Evolutionary conservation across 2,329 filamentous ascomycete genomes (phyloP).

Genomic region (Cordyceps javanica): DNA sequence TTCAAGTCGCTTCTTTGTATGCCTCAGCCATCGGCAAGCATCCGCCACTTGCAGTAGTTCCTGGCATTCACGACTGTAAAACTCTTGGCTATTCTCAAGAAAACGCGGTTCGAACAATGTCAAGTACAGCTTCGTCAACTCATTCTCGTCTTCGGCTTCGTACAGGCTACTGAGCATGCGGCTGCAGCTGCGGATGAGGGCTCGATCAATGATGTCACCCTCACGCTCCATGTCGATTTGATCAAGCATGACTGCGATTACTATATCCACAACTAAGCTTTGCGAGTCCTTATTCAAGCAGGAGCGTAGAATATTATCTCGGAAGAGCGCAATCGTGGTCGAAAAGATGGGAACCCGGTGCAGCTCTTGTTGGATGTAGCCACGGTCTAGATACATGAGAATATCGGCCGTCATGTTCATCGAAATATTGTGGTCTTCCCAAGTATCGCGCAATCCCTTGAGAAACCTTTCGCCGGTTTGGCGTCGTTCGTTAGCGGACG

Average conservation of each 20-base stretch:
- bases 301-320: slow-evolving; percentile 73
- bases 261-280: slow-evolving; percentile 60
- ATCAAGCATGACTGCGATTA: slow-evolving; percentile 79
- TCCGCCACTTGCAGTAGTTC: slow-evolving; percentile 70
- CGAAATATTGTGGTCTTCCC: slow-evolving; percentile 83
- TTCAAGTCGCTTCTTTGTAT: slow-evolving; percentile 64
- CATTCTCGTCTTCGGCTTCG: slow-evolving; percentile 70
- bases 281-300: slow-evolving; percentile 39
- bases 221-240: slow-evolving; percentile 89
- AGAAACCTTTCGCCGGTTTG: slow-evolving; percentile 80
- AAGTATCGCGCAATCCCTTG: slow-evolving; percentile 66
- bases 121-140: slow-evolving; percentile 75
- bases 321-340: slow-evolving; percentile 79
- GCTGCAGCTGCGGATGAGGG: slow-evolving; percentile 73
- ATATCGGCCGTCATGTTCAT: slow-evolving; percentile 98
- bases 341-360: slow-evolving; percentile 74
- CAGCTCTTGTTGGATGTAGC: slow-evolving; percentile 61
- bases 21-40: slow-evolving; percentile 73
- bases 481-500: slow-evolving; percentile 71
- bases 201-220: slow-evolving; percentile 81
- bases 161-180: slow-evolving; percentile 89
- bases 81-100: slow-evolving; percentile 60
- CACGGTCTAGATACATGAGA: slow-evolving; percentile 93
- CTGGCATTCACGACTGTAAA: slow-evolving; percentile 72
- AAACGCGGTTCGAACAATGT: slow-evolving; percentile 77